Evolutionary conservation across 2,329 filamentous ascomycete species (phyloP).

Genomic region (Verticillium longisporum): DNA sequence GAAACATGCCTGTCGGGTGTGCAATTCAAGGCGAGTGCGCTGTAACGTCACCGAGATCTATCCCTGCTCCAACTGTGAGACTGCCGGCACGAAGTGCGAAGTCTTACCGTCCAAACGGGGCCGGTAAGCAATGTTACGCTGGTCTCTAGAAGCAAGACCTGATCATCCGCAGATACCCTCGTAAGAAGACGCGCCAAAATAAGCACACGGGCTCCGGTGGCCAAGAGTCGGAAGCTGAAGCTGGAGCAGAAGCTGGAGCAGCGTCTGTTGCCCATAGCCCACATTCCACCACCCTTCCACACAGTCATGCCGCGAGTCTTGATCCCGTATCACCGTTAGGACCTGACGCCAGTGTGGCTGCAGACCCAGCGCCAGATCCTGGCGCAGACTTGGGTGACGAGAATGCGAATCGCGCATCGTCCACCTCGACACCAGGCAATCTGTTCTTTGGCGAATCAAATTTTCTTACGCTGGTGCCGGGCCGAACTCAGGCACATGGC

Average conservation of each 20-base stretch:
- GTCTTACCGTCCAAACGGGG: constrained; percentile 12
- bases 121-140: neutral
- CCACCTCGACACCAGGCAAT: constrained; percentile 15
- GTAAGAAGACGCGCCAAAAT: constrained; percentile 3
- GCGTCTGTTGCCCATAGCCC: neutral
- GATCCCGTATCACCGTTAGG: neutral
- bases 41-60: constrained; percentile 13
- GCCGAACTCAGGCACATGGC: neutral
- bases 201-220: neutral
- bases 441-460: constrained; percentile 32
- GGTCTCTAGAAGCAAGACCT: neutral
- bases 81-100: constrained; percentile 9
- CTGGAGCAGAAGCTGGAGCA: neutral
- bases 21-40: constrained; percentile 13
- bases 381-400: neutral
- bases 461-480: constrained; percentile 24
- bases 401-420: constrained; percentile 5
- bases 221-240: neutral
- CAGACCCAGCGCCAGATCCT: neutral
- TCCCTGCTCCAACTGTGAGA: constrained; percentile 14
- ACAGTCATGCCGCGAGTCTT: neutral
- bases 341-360: neutral
- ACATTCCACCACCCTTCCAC: neutral
- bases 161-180: constrained; percentile 7
- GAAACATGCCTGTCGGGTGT: constrained; percentile 15